These are phyloP conservation scores for Thecamonas trahens DNA, from an alignment of 78 protist genomes.

Conservation along the genomic window DNA sequence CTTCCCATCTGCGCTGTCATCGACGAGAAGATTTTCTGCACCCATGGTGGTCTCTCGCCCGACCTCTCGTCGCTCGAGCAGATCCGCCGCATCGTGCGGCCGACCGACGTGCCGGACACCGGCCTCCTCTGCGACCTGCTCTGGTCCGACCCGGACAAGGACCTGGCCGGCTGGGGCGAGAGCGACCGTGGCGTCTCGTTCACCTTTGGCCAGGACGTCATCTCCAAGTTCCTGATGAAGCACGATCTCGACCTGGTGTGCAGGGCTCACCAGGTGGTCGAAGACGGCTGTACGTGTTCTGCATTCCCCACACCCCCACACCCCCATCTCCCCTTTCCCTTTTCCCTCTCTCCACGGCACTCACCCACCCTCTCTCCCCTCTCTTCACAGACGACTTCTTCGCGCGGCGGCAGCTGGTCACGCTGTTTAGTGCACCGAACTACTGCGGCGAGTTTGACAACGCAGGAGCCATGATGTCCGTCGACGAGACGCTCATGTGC, in stretches of 20 bases:
- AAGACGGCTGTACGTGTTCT: constrained; percentile 48
- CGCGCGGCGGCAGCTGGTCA: constrained; percentile 94
- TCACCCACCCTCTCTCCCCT: not conserved
- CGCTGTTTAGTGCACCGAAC: constrained; percentile 97
- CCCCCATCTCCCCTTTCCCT: too few relatives aligned
- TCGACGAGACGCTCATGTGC: constrained; percentile 97
- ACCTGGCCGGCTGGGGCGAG: constrained; percentile 92
- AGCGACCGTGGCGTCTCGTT: constrained; percentile 98
- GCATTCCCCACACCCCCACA: too few relatives aligned
- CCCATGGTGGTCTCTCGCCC: constrained; percentile 99
- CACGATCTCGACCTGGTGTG: constrained; percentile 94
- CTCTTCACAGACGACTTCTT: constrained; percentile 99
- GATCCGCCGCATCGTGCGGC: constrained; percentile 83
- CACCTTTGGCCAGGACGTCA: constrained; percentile 95
- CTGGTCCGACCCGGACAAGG: constrained; percentile 97
- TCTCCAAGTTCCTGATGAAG: constrained; percentile 73
- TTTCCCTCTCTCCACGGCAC: not conserved
- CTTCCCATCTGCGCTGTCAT: constrained; percentile 96
- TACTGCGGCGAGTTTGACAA: constrained; percentile 98
- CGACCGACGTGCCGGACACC: constrained; percentile 97
- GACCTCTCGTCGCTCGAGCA: constrained; percentile 91
- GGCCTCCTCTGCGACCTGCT: constrained; percentile 97
- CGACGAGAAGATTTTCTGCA: constrained; percentile 97
- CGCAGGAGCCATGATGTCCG: constrained; percentile 98
- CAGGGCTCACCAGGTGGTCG: constrained; percentile 94